Conservation (phyloP, 805 yeast species). For the Schwanniomyces polymorphus region DNA sequence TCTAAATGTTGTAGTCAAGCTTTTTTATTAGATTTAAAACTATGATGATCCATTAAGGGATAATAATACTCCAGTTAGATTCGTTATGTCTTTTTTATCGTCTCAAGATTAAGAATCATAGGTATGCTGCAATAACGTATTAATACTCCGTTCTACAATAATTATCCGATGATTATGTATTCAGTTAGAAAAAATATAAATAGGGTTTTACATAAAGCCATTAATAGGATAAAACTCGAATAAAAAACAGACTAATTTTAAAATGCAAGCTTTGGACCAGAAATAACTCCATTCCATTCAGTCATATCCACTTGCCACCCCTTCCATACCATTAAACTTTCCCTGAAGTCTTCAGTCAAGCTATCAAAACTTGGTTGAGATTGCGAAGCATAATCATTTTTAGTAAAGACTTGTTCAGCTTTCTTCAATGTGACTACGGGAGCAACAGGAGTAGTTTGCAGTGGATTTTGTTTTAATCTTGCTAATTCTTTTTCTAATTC, state of each 20-base stretch:
- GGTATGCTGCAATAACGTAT: too few species aligned
- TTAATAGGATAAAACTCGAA: too few species aligned
- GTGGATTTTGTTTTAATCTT: constrained; percentile 7
- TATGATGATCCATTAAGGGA: too few species aligned
- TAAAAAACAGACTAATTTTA: constrained; percentile 7
- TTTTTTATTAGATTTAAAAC: too few species aligned
- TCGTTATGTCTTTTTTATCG: too few species aligned
- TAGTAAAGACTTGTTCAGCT: constrained; percentile 29
- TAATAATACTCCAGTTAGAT: too few species aligned
- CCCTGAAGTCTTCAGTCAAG: constrained; percentile 51
- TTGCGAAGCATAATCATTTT: constrained; percentile 28
- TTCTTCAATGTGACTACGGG: constrained; percentile 15
- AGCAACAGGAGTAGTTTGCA: constrained; percentile 3
- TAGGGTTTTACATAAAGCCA: too few species aligned
- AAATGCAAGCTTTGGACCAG: constrained; percentile 32
- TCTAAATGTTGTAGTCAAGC: too few species aligned
- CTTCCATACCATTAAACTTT: constrained; percentile 69
- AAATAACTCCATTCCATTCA: constrained; percentile 70
- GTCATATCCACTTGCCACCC: constrained; percentile 89
- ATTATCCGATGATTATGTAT: too few species aligned
- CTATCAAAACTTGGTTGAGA: constrained; percentile 19
- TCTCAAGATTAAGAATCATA: too few species aligned
- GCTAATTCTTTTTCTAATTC: constrained; percentile 26
- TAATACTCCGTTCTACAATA: too few species aligned
- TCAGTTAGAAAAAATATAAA: too few species aligned